Conservation (phyloP, 2,329 filamentous ascomycete species). For the Exophiala calicioides region DNA sequence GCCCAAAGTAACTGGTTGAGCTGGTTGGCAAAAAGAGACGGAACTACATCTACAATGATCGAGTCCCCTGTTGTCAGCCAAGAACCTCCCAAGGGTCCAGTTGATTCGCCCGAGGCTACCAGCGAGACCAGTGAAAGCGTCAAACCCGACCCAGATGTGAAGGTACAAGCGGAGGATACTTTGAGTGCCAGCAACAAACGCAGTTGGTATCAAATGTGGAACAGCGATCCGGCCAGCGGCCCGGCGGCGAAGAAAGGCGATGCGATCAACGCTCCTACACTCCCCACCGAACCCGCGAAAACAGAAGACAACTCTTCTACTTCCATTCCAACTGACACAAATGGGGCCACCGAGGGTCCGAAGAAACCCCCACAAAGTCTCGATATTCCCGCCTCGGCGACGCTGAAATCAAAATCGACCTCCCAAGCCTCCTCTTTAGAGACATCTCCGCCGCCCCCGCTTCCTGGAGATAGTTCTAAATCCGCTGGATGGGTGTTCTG, state of each 20-base stretch:
- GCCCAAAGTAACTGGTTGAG: conserved; percentile 38
- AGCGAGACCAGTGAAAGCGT: conserved; percentile 13
- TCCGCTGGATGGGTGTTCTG: conserved; percentile 33
- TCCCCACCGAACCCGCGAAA: neutral
- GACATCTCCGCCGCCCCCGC: conserved; percentile 26
- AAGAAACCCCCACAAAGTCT: conserved; percentile 22
- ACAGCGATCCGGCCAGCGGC: conserved; percentile 26
- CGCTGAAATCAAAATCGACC: conserved; percentile 22
- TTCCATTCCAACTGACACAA: neutral
- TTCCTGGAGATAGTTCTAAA: conserved; percentile 26
- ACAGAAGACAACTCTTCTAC: no score
- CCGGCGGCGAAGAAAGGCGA: conserved; percentile 3
- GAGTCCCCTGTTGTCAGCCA: no score
- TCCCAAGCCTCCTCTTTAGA: conserved; percentile 28
- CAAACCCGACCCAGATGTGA: conserved; percentile 27
- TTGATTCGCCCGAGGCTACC: no score
- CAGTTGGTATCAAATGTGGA: conserved; percentile 50
- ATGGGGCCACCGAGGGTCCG: neutral
- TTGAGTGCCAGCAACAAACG: conserved; percentile 35
- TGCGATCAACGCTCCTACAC: neutral
- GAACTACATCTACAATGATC: conserved; percentile 9
- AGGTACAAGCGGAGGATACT: conserved; percentile 22
- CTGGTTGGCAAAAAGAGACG: conserved; percentile 40
- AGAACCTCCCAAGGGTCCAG: no score
- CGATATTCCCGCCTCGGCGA: conserved; percentile 19